Base-by-base conservation (phyloP, 2,329 filamentous ascomycete species). In the Arachnomyces sp. region DNA sequence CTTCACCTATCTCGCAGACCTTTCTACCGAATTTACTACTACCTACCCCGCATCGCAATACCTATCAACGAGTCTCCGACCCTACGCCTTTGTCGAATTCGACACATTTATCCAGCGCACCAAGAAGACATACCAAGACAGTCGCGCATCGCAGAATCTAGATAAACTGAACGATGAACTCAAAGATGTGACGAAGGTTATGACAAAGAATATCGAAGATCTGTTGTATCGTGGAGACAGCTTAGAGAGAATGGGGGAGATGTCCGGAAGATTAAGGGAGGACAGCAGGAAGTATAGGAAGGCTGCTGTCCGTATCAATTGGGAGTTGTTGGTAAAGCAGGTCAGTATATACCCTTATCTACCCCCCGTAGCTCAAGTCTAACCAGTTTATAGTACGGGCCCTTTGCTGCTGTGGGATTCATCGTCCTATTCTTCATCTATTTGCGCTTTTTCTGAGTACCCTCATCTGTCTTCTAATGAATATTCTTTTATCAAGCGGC, bases 191-290 rank as follows among this genome's bases (percentile, higher is more conserved):
- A 96, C 92, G 1, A 89, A 95, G 68, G 89, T 98, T 58, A 98
- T 98, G 93, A 96, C 89, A 41, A 96, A 96, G 77, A 98, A 98
- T 64, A 96, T 98, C 52, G 92, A 98, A 72, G 92, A 98, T 63
- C 69, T 98, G 58, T 71, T 98, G 39, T 98, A 98, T 62, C 74
- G 93, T 46, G 92, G 92, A 18, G 92, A 98, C 61, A 92, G 82
- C 55, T 67, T 98, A 51, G 92, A 98, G 68, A 78, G 88, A 56
- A 98, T 98, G 92, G 90, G 92, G 46, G 90, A 96, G 68, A 83
- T 95, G 59, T 93, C 84, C 55, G 83, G 79, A 42, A 73, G 90
- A 46, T 66, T 98, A 60, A 73, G 86, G 48, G 92, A 98, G 60
- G 92, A 98, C 59, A 92, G 84, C 61, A 86, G 82, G 64, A 96